phyloP scores from a whole-genome alignment of 371 early-diverging fungal genomes.

The Haplosporangium sp. region DNA sequence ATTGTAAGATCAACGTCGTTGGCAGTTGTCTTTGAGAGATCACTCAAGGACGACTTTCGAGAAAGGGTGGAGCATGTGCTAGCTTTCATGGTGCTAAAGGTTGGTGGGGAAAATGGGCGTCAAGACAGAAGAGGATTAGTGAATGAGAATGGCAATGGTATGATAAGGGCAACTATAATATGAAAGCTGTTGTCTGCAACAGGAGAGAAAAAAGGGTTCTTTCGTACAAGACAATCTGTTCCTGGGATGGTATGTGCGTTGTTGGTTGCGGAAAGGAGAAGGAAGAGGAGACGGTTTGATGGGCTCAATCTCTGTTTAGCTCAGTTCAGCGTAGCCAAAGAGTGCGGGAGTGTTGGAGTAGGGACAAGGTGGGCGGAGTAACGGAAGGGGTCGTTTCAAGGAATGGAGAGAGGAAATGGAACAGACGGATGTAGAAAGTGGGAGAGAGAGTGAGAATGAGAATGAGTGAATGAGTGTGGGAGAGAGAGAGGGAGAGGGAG shows the following conservation, averaged over 20 bases:
- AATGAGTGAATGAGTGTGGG: not conserved
- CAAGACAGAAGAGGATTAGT: not conserved
- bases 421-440: not conserved
- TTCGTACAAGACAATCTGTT: not conserved
- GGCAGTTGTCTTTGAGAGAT: slow-evolving; percentile 28
- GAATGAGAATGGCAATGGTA: not conserved
- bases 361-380: not conserved
- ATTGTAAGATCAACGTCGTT: slow-evolving; percentile 9
- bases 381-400: slow-evolving; percentile 1
- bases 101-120: not conserved
- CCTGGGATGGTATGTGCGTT: not conserved
- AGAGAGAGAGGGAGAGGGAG: not conserved
- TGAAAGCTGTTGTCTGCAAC: no score
- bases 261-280: not conserved
- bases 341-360: not conserved
- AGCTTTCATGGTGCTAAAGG: slow-evolving; percentile 1
- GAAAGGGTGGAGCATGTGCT: slow-evolving; percentile 15
- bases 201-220: no score
- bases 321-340: not conserved
- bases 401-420: not conserved
- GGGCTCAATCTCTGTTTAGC: slow-evolving; percentile 1
- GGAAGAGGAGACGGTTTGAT: not conserved
- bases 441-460: not conserved
- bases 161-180: not conserved
- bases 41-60: slow-evolving; percentile 24